Evolutionary conservation across 345 rosid genomes (phyloP).

Genomic region (Noccaea bulbosa): DNA sequence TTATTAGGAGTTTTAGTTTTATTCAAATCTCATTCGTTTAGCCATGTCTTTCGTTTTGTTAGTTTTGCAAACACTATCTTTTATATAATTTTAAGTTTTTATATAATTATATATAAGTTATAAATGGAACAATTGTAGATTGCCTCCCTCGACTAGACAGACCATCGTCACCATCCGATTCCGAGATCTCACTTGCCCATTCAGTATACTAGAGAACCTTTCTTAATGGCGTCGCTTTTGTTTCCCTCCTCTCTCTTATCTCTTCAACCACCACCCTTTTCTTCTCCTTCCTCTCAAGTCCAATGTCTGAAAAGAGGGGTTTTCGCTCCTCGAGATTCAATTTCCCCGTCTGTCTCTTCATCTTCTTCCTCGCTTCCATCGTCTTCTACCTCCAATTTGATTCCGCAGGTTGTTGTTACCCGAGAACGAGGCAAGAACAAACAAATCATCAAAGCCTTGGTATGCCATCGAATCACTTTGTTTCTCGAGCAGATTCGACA

Average conservation of each 20-base stretch:
- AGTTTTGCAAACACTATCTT: no score
- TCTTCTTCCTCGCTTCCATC: constrained; percentile 28
- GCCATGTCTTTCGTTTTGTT: no score
- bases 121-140: no score
- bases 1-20: no score
- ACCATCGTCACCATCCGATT: no score
- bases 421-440: constrained; percentile 93
- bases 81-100: no score
- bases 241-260: constrained; percentile 42
- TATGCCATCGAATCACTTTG: constrained; percentile 15
- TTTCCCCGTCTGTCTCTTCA: constrained; percentile 29
- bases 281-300: constrained; percentile 28
- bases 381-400: constrained; percentile 41
- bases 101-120: no score
- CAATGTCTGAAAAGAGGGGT: constrained; percentile 19
- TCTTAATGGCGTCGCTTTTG: constrained; percentile 45
- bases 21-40: no score
- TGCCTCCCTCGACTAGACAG: no score
- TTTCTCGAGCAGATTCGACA: background rate
- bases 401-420: constrained; percentile 81
- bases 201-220: constrained; percentile 37
- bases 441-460: constrained; percentile 81
- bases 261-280: constrained; percentile 33
- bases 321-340: constrained; percentile 17
- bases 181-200: background rate